These are phyloP conservation scores for Pythium inflatum DNA, from an alignment of 352 stramenopile species.

Conservation along the genomic window DNA sequence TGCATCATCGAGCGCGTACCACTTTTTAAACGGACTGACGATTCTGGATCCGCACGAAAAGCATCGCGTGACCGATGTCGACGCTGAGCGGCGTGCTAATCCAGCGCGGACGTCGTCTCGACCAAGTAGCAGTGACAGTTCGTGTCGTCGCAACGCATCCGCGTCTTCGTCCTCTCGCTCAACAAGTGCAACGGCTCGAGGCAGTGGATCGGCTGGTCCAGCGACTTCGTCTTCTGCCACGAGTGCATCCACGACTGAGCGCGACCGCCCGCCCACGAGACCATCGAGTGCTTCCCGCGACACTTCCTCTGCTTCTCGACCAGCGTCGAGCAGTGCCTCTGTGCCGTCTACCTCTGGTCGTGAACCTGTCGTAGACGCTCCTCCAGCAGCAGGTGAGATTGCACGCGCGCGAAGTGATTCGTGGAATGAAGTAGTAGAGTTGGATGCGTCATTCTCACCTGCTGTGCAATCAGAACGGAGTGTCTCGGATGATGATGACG, in stretches of 20 bases:
- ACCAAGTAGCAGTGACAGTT: not conserved
- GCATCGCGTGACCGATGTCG: conserved; percentile 8
- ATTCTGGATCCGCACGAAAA: conserved; percentile 25
- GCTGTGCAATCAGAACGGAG: conserved; percentile 30
- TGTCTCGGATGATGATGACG: conserved; percentile 35
- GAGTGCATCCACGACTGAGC: not conserved
- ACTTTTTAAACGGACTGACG: conserved; percentile 42
- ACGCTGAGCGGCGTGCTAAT: not conserved
- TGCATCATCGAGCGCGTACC: conserved; percentile 44
- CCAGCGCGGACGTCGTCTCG: not conserved
- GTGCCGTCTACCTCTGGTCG: no score
- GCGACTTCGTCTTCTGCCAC: no score
- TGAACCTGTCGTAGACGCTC: conserved; percentile 14
- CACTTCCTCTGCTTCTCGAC: no score
- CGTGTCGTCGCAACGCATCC: not conserved
- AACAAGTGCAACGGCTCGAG: not conserved
- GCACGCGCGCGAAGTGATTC: conserved; percentile 15
- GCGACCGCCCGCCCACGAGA: no score
- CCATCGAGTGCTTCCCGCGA: no score
- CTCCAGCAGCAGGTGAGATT: conserved; percentile 3
- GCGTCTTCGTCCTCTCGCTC: not conserved
- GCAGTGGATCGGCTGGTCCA: not conserved
- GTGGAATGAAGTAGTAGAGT: conserved; percentile 6
- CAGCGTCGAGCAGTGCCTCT: no score
- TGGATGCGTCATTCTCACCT: conserved; percentile 29